Conservation (phyloP, 1,284 basidiomycete genomes). For the Porogramme epimiltina region DNA sequence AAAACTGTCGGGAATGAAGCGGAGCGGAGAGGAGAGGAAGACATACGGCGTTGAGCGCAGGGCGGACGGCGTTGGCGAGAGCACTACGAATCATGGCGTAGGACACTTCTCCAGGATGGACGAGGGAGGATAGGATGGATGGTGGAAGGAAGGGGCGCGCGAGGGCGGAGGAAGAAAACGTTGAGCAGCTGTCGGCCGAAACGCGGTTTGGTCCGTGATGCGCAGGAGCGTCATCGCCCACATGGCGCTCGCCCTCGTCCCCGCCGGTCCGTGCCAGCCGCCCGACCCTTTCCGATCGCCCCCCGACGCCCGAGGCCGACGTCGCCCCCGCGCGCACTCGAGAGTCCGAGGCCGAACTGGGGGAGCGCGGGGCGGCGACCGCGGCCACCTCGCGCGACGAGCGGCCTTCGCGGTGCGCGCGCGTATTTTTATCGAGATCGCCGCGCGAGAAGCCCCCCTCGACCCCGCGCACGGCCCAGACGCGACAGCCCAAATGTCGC, state of each 20-base stretch:
- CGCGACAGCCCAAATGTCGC: neutral
- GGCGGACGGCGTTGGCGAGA: slow-evolving; percentile 57
- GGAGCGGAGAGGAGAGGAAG: neutral
- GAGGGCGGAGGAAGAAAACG: slow-evolving; percentile 26
- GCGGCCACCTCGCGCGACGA: no score
- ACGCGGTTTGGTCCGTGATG: slow-evolving; percentile 17
- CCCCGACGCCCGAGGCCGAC: neutral
- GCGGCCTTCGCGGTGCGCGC: neutral
- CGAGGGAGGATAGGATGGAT: slow-evolving; percentile 27
- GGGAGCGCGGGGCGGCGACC: no score
- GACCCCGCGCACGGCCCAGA: neutral
- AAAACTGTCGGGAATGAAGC: slow-evolving; percentile 10
- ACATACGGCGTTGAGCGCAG: slow-evolving; percentile 57
- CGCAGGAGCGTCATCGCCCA: slow-evolving; percentile 22
- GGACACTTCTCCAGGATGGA: slow-evolving; percentile 22
- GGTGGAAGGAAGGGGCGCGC: slow-evolving; percentile 21
- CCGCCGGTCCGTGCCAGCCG: slow-evolving; percentile 7
- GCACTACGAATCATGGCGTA: slow-evolving; percentile 69
- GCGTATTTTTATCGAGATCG: neutral
- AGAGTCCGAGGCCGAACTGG: no score
- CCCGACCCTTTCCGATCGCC: slow-evolving; percentile 5
- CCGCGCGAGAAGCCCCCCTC: neutral
- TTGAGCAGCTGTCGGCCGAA: slow-evolving; percentile 27
- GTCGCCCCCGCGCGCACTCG: no score
- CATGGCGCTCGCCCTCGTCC: slow-evolving; percentile 17